Evolutionary conservation across 1,139 yeast species (phyloP).

Genomic region (Pichia sp.): DNA sequence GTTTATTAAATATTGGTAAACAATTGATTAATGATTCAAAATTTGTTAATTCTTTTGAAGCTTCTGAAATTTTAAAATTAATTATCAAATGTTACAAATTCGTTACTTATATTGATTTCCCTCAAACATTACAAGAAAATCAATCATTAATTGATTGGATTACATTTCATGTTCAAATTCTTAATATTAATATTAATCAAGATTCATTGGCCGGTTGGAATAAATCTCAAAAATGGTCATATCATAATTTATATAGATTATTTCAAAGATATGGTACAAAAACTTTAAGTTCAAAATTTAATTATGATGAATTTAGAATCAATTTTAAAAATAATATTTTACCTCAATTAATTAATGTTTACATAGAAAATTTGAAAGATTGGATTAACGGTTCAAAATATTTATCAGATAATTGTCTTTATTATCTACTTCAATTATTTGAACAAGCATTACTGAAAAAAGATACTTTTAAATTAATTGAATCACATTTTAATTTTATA

Average conservation of each 20-base stretch:
- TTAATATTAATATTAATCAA: slow-evolving; percentile 55
- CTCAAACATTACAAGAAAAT: slow-evolving; percentile 55
- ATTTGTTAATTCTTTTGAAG: slow-evolving; percentile 31
- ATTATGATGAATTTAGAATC: slow-evolving; percentile 44
- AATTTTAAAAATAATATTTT: slow-evolving; percentile 51
- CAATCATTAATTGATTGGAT: slow-evolving; percentile 68
- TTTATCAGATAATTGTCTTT: slow-evolving; percentile 64
- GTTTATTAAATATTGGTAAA: slow-evolving; percentile 60
- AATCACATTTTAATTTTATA: slow-evolving; percentile 62
- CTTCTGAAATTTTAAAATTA: slow-evolving; percentile 73
- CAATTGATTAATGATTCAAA: slow-evolving; percentile 42
- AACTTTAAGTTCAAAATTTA: slow-evolving; percentile 42
- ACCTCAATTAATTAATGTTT: slow-evolving; percentile 65
- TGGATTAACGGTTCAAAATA: slow-evolving; percentile 67
- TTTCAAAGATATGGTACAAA: slow-evolving; percentile 65
- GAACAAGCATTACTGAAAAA: slow-evolving; percentile 68
- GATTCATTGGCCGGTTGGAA: slow-evolving; percentile 52
- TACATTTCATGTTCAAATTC: slow-evolving; percentile 63
- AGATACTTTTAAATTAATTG: slow-evolving; percentile 61
- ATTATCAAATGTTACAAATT: slow-evolving; percentile 77
- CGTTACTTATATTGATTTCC: slow-evolving; percentile 75
- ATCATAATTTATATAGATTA: slow-evolving; percentile 70
- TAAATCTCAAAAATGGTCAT: slow-evolving; percentile 88
- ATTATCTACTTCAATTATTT: slow-evolving; percentile 60
- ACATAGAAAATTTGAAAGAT: slow-evolving; percentile 58